Evolutionary conservation across 805 yeast genomes (phyloP), one percentile per base, ranked within the genome.

Genomic region (Candida maltosa): DNA sequence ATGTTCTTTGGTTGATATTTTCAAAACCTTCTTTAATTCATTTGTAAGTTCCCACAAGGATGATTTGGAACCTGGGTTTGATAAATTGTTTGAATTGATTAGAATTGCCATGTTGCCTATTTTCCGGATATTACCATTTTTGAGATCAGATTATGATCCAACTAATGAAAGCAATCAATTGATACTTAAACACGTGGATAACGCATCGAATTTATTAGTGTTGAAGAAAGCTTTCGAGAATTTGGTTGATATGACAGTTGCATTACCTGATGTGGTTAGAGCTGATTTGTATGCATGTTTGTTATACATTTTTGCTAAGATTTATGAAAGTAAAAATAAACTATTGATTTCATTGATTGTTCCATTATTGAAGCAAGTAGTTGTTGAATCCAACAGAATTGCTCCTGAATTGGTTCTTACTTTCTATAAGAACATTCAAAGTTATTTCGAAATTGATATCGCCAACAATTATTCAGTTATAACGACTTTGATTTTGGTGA

Each of bases 31-130:
- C 16, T 65, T 62, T 39, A 51, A 48, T 6, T 55, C 62, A 2
- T 54, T 44, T 39, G 28, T 46, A 15, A 33, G 34, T 5, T 43
- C 39, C 12, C 80, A 82, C 34, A 52, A 67, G 25, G 58, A 69
- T 12, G 72, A 70, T 45, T 62, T 70, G 18, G 62, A 52, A 22
- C 27, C 65, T 19, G 81, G 79, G 34, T 80, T 85, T 36, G 95
- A 87, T 47, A 87, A 85, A 49, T 60, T 87, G 29, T 87, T 91
- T 55, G 97, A 91, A 52, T 64, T 89, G 17, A 59, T 88, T 32
- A 69, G 96, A 42, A 71, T 88, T 5, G 73, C 76, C 12, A 68
- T 84, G 63, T 65, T 80, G 15, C 81, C 86, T 0, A 59, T 88
- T 12, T 71, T 80, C 18, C 69, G 65, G 20, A 60, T 73, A 6